These are phyloP conservation scores for Colletotrichum somersetense DNA, from an alignment of 2,329 filamentous ascomycete genomes.

Conservation along the genomic window DNA sequence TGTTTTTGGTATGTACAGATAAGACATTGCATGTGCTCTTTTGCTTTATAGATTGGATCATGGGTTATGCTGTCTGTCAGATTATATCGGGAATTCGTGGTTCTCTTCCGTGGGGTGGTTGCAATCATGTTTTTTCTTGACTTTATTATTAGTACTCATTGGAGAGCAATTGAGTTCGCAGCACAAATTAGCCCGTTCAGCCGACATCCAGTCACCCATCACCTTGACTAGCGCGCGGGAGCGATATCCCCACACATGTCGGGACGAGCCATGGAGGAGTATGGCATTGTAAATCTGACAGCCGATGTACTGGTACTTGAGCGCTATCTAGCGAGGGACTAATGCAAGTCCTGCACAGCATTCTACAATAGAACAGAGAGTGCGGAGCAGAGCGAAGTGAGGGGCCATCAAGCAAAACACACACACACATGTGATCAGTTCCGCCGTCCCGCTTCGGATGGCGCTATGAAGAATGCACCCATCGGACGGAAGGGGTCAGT, in stretches of 20 bases:
- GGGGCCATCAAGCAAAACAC: background rate
- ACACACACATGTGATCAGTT: constrained; percentile 30
- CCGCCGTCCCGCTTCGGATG: background rate
- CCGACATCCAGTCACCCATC: background rate
- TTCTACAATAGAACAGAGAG: constrained; percentile 17
- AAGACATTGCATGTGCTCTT: background rate
- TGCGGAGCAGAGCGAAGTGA: constrained; percentile 12
- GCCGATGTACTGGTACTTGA: constrained; percentile 30
- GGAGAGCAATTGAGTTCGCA: background rate
- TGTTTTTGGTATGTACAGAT: constrained; percentile 11
- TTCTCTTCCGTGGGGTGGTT: background rate
- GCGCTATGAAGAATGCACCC: constrained; percentile 13
- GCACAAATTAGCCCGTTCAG: constrained; percentile 2
- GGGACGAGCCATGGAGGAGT: constrained; percentile 27
- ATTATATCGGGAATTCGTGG: background rate
- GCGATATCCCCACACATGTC: constrained; percentile 20
- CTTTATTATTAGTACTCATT: background rate
- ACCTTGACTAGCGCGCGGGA: constrained; percentile 25
- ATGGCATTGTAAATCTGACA: background rate
- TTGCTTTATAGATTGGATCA: background rate
- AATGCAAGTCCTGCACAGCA: constrained; percentile 21
- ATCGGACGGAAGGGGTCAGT: background rate
- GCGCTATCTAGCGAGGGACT: constrained; percentile 27
- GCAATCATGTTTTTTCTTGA: background rate
- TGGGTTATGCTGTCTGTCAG: background rate